These are phyloP conservation scores for Lactarius hengduanensis DNA, from an alignment of 768 basidiomycete species.

Conservation along the genomic window DNA sequence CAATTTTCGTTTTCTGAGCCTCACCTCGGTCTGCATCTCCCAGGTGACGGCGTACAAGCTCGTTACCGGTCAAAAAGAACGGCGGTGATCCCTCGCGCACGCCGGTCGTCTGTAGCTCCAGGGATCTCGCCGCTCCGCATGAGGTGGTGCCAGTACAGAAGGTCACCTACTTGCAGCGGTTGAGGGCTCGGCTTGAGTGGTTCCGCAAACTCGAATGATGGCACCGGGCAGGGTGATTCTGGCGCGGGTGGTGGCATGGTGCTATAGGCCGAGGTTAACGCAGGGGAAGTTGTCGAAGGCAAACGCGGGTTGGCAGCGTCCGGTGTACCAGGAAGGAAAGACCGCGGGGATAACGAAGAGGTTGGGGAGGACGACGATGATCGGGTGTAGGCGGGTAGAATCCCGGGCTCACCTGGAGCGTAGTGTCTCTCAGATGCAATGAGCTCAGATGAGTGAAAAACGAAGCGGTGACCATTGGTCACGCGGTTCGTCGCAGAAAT, in stretches of 20 bases:
- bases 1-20: neutral
- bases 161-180: conserved; percentile 52
- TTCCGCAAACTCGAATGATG: conserved; percentile 38
- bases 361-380: conserved; percentile 16
- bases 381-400: conserved; percentile 25
- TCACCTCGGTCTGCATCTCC: neutral
- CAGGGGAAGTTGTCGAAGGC: conserved; percentile 14
- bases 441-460: conserved; percentile 78
- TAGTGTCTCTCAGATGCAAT: conserved; percentile 61
- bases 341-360: conserved; percentile 16
- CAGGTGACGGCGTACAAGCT: neutral
- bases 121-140: conserved; percentile 69
- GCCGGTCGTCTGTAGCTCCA: conserved; percentile 59
- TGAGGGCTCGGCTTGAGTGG: conserved; percentile 37
- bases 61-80: conserved; percentile 23
- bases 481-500: conserved; percentile 63
- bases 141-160: conserved; percentile 77
- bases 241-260: conserved; percentile 22
- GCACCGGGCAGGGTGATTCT: conserved; percentile 29
- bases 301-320: conserved; percentile 24
- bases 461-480: conserved; percentile 84
- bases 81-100: conserved; percentile 42
- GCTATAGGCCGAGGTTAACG: conserved; percentile 9
- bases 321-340: conserved; percentile 33
- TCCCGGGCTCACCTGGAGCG: conserved; percentile 58